Base-by-base conservation (phyloP, 2,329 filamentous ascomycete species). In the Fusarium sp. region DNA sequence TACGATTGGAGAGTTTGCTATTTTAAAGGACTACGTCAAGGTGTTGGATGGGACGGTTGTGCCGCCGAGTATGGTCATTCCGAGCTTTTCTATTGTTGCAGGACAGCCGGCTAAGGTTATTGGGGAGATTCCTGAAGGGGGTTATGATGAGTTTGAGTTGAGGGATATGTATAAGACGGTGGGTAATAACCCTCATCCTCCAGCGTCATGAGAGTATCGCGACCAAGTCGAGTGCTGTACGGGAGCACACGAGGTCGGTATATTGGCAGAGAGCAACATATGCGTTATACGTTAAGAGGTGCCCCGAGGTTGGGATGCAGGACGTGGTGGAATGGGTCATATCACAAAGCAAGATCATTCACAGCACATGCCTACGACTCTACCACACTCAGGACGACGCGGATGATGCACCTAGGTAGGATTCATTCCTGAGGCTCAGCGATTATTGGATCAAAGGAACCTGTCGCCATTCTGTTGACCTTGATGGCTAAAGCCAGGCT, bases 11-110 rank as follows among this genome's bases (percentile, higher is more conserved):
- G 92, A 94, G 74, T 95, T 98, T 81, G 93, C 92, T 54, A 95
- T 98, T 68, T 89, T 98, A 79, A 98, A 97, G 81, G 96, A 98
- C 80, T 97, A 94, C 78, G 94, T 97, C 52, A 92, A 92, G 80
- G 90, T 99, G 44, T 83, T 98, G 73, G 94, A 97, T 67, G 92
- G 92, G 35, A 90, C 93, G 0, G 91, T 98, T 7, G 89, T 99
- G 10, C 93, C 96, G 4, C 86, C 92, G 1, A 92, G 94, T 68
- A 97, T 97, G 91, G 94, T 98, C 29, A 92, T 98, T 61, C 94
- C 95, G 3, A 95, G 94, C 79, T 97, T 96, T 80, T 95, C 92
- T 61, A 89, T 98, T 61, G 94, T 99, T n/a, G 95, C 92, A 0
- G 94, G 94, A 0, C 86, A 89, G 78, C 94, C 94, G 2, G 94